Base-by-base conservation (phyloP, 2,329 filamentous ascomycete species). In the Aspergillus brasiliensis region DNA sequence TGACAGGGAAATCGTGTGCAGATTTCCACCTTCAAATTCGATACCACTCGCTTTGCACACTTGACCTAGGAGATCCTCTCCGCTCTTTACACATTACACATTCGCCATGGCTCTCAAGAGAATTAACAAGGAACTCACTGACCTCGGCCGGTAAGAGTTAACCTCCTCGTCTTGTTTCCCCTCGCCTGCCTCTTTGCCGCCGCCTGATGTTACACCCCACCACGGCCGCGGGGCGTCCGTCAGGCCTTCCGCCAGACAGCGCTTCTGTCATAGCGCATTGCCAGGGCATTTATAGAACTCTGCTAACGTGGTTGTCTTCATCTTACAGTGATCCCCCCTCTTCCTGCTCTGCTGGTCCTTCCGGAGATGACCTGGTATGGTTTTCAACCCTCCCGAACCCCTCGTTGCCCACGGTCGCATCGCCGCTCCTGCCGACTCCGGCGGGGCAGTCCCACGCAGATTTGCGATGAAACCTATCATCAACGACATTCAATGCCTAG, bases 281-380 rank as follows among this genome's bases (percentile, higher is more conserved):
- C 25, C 15, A 28, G 10, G 5, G 37, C n/a, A 7, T 44, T 3
- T 23, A 49, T 27, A 28, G 15, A 31, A 31, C 4, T n/a, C n/a
- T 31, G 42, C 59, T 65, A 52, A 67, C 31, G 4, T 62, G 28
- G 28, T 59, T 34, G n/a, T 58, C n/a, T 44, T 59, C 19, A 27
- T 52, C 1, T 7, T 51, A 65, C 72, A 98, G 95, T 84, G 95
- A 99, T 79, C 95, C 95, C 77, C 95, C 95, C 76, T 98, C 95
- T 61, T 98, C 94, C 71, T 99, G 95, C 88, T 98, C 94, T 77
- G 95, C 95, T 73, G 95, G 95, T 69, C 95, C 95, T 70, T 89
- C 96, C 75, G 93, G 93, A 79, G 94, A 98, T 84, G 95, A 99
- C 84, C 81, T 99, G 88, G 95, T 98, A 93, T 75, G 92, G 58